phyloP scores from a whole-genome alignment of 768 basidiomycete species.

The Tylopilus felleus region DNA sequence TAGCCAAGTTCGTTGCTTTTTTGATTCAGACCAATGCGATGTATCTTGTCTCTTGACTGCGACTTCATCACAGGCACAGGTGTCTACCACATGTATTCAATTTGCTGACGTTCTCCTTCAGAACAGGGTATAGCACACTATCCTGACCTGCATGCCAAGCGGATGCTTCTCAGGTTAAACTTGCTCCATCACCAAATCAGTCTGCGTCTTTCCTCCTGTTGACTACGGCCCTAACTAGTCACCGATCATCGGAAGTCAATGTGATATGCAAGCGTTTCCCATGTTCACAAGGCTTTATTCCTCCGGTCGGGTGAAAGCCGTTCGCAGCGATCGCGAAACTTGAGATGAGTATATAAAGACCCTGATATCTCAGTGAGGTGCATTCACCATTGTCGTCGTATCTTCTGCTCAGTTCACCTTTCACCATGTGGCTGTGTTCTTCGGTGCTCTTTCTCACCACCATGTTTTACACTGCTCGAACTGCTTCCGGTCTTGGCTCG shows the following conservation, averaged over 20 bases:
- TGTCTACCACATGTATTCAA: neutral
- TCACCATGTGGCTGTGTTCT: constrained; percentile 8
- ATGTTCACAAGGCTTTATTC: neutral
- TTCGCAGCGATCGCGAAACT: neutral
- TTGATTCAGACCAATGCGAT: neutral
- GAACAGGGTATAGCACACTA: neutral
- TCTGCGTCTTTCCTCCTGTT: constrained; percentile 1
- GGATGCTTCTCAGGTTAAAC: neutral
- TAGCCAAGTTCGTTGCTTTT: neutral
- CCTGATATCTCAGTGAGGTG: neutral
- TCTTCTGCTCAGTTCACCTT: neutral
- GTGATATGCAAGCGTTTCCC: neutral
- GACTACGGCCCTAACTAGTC: neutral
- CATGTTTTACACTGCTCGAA: constrained; percentile 1
- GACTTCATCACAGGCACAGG: neutral
- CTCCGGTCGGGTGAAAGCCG: neutral
- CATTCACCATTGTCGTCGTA: neutral
- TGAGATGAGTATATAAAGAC: constrained; percentile 15
- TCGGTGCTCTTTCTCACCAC: constrained; percentile 9
- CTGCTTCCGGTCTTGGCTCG: constrained; percentile 37
- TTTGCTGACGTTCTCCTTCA: constrained; percentile 5
- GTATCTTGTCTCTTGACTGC: neutral
- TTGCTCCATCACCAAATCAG: neutral
- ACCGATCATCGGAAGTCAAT: constrained; percentile 1
- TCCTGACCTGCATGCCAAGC: constrained; percentile 3